A percentile compares a stretch with the other conserved stretches of the same genome.
Conservation (phyloP, 495 filamentous ascomycete genomes). For the Durotheca rogersii region DNA sequence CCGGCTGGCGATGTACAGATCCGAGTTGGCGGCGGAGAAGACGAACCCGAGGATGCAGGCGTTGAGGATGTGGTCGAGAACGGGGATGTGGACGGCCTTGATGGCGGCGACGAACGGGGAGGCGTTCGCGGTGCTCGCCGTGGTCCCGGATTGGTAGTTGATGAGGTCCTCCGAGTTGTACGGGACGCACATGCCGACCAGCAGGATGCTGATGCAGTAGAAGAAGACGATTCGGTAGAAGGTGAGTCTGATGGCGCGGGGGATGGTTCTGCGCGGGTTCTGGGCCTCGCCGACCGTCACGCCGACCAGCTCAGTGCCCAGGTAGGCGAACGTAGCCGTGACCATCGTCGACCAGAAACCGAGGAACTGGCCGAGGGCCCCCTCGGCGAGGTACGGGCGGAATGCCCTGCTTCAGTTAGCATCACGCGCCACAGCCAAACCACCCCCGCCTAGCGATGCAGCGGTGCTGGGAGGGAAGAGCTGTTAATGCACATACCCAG, state of each 20-base stretch:
- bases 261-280: constrained; percentile 74
- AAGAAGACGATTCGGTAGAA: constrained; percentile 75
- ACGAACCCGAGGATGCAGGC: constrained; percentile 78
- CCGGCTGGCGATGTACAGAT: constrained; percentile 80
- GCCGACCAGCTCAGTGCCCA: constrained; percentile 82
- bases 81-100: constrained; percentile 61
- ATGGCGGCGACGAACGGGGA: constrained; percentile 69
- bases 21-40: constrained; percentile 75
- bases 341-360: constrained; percentile 78
- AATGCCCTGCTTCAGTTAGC: constrained; percentile 62
- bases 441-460: background rate
- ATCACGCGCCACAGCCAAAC: constrained; percentile 1
- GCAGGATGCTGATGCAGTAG: constrained; percentile 68
- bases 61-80: constrained; percentile 73
- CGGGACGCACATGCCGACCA: constrained; percentile 69
- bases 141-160: constrained; percentile 54
- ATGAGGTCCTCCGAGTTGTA: constrained; percentile 58
- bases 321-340: constrained; percentile 78
- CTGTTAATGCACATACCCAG: constrained; percentile 54
- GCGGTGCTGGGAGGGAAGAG: background rate
- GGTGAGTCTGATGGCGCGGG: constrained; percentile 69
- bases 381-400: constrained; percentile 52
- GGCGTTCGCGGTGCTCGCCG: constrained; percentile 55
- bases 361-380: constrained; percentile 61
- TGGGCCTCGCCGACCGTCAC: constrained; percentile 79